These are phyloP conservation scores for Zymoseptoria brevis DNA, from an alignment of 2,329 filamentous ascomycete species.

Conservation along the genomic window DNA sequence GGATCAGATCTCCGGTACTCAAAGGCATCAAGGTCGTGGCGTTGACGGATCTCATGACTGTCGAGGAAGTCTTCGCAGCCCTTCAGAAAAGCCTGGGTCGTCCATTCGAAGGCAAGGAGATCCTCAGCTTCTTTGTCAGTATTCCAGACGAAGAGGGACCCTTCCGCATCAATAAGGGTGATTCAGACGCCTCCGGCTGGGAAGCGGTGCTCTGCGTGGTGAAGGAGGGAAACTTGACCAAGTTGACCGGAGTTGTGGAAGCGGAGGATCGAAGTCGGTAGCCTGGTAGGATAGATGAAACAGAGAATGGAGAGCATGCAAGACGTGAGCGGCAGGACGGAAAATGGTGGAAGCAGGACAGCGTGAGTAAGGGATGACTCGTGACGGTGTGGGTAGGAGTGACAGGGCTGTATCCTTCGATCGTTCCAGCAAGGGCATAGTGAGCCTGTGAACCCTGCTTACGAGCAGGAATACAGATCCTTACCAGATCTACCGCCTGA, in stretches of 20 bases:
- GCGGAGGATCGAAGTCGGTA: background rate
- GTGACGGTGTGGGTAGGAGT: too few species aligned
- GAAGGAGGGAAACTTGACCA: background rate
- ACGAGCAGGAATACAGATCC: too few species aligned
- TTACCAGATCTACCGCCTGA: too few species aligned
- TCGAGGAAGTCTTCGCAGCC: background rate
- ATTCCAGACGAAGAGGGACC: background rate
- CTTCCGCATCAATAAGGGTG: background rate
- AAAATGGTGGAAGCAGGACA: too few species aligned
- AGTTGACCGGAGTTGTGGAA: background rate
- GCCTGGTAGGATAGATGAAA: too few species aligned
- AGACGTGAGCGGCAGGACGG: too few species aligned
- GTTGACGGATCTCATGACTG: background rate
- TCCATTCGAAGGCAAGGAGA: background rate
- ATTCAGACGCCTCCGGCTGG: background rate
- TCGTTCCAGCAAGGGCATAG: too few species aligned
- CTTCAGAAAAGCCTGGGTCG: background rate
- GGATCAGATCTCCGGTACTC: background rate
- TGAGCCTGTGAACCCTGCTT: too few species aligned
- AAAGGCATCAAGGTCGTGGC: background rate
- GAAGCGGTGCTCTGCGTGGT: background rate
- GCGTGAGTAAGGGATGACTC: too few species aligned
- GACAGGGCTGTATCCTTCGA: too few species aligned
- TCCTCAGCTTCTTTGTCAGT: background rate
- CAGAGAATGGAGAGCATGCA: too few species aligned